Evolutionary conservation across 257 asterid species (phyloP), one percentile per base, ranked within the genome.

Genomic region (Rubia yunnanensis): DNA sequence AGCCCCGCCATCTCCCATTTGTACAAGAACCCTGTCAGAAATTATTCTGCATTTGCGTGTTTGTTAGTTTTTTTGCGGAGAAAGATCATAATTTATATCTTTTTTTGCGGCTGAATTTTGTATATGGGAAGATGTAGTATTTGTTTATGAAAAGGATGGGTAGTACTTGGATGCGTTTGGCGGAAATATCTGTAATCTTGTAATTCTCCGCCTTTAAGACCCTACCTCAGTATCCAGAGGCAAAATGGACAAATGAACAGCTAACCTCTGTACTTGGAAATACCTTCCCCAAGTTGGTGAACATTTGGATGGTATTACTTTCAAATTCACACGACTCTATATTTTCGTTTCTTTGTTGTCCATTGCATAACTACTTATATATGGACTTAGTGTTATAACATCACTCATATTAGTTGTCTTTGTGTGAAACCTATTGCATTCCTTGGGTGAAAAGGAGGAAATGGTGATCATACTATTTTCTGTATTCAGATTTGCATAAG

Each of bases 261-360:
- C 99, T 89, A 74, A 78, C 71, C 65, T 77, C 94, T 68, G 76
- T 84, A 56, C 74, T 89, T 61, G 96, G 95, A 67, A 97, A 86
- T 77, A 78, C 87, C 65, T 84, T 80, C 69, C 77, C 65, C 68
- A 96, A 82, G 69, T 76, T 92, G 97, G 90, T 73, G 79, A 85
- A 82, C 81, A 89, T 94, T 87, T 92, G 95, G 95, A 89, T 60
- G 81, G 89, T 87, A 97, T 97, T 89, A 92, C 76, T 84, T 79
- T 84, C 86, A 26, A 79, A 18, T 65, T 71, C 83, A 73, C 71
- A 56, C 70, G 52, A 60, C 78, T 74, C 64, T 49, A 32, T 71
- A 56, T 38, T n/a, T 66, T 34, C 52, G 24, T 44, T 64, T 66
- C 36, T 65, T 31, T 18, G 26, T 24, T 64, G 17, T 49, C 41